These are phyloP conservation scores for Pseudocercospora fuligena DNA, from an alignment of 2,329 filamentous ascomycete genomes.

Conservation along the genomic window DNA sequence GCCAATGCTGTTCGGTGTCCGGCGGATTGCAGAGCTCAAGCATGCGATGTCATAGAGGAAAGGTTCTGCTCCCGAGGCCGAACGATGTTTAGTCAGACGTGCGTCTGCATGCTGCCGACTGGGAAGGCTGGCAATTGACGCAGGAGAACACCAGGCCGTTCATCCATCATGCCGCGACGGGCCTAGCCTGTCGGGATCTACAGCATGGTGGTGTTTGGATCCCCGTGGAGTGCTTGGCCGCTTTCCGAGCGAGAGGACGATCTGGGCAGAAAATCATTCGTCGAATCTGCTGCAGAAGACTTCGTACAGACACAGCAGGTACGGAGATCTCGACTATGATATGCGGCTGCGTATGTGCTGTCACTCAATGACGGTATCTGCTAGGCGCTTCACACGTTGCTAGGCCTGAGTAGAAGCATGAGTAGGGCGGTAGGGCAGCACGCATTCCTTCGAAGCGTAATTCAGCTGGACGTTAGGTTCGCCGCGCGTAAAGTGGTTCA, in stretches of 20 bases:
- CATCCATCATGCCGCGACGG: not conserved
- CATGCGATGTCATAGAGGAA: not conserved
- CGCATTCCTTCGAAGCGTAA: not conserved
- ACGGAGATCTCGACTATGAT: not conserved
- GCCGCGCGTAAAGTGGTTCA: conserved; percentile 9
- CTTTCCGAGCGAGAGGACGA: not conserved
- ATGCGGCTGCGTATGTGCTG: not conserved
- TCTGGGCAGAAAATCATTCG: not conserved
- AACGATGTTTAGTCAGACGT: not conserved
- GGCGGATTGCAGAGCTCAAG: conserved; percentile 1
- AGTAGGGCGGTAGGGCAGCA: conserved; percentile 1
- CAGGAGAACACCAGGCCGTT: not conserved
- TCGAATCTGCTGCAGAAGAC: not conserved
- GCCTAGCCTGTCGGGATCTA: not conserved
- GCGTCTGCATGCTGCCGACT: not conserved
- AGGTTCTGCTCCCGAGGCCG: not conserved
- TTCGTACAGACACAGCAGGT: not conserved
- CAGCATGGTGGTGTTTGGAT: not conserved
- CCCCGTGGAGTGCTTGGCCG: not conserved
- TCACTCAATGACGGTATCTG: not conserved
- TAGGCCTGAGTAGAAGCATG: not conserved
- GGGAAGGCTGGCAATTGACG: conserved; percentile 1
- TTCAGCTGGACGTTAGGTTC: conserved; percentile 7
- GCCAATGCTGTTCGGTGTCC: not conserved
- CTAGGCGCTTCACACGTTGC: not conserved